Base-by-base conservation (phyloP, 495 filamentous ascomycete genomes). In the Podospora conica region DNA sequence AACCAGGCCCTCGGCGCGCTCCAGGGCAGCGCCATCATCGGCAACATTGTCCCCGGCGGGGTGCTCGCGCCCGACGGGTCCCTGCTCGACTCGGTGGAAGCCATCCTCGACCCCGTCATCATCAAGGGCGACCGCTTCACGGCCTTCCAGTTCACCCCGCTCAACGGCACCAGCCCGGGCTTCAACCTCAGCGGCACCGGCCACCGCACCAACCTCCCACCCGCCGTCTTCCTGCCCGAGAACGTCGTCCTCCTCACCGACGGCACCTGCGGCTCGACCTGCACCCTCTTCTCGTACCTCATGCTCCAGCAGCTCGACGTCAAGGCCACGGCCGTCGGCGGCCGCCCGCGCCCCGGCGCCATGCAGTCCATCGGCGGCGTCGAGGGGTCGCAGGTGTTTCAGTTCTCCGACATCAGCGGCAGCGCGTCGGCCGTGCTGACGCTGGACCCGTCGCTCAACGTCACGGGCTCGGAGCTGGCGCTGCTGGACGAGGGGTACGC, bases 351-450 rank as follows among this genome's bases (percentile, higher is more conserved):
- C 63, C 69, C 76, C 18, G 77, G 78, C 15, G 74, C 76, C 10
- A 88, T 88, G 75, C 86, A 88, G 75, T 82, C 78, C 21, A 77
- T 87, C 21, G 86, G 82, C 10, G 86, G 86, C 57, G 81, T 85
- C 10, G 86, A 87, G 70, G 86, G 86, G 3, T 62, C 69, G 0
- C 70, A 77, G 53, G 67, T 74, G n/a, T 74, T 72, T 29, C 69
- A 53, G 61, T 55, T 74, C 28, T 8, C 55, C 0, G 64, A 68
- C 10, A 70, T 78, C 18, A 61, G 66, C 10, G 15, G 31, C 53
- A 61, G 62, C 3, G 65, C 74, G 1, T 22, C 63, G 1, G 54
- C 58, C 2, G 69, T 64, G 0, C 54, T 76, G 5, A 58, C 24
- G 3, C 68, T 69, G 6, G 59, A 63, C 15, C 64, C 66, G 1